Conservation (phyloP, 768 basidiomycete species). For the Podaxis carcinomalis region DNA sequence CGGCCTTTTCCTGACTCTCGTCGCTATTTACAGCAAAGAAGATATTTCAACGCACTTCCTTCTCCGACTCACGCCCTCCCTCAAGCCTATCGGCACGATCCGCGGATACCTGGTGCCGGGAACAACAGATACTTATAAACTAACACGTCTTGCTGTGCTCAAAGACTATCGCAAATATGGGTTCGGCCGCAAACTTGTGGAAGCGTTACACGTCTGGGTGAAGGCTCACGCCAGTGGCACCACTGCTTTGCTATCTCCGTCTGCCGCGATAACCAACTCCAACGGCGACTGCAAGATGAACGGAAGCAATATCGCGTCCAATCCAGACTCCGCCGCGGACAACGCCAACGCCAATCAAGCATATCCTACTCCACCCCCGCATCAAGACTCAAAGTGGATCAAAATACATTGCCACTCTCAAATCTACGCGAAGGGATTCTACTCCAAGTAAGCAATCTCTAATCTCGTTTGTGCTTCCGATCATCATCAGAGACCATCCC, state of each 20-base stretch:
- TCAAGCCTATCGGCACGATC: constrained; percentile 67
- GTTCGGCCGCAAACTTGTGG: constrained; percentile 66
- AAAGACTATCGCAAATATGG: constrained; percentile 57
- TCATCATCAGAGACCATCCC: constrained; percentile 1
- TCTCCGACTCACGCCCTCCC: constrained; percentile 59
- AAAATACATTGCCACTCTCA: constrained; percentile 67
- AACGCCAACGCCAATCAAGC: not conserved
- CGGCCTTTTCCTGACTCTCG: constrained; percentile 6
- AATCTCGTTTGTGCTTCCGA: not conserved
- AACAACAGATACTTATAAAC: constrained; percentile 54
- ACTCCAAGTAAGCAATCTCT: constrained; percentile 58
- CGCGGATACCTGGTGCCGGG: constrained; percentile 39
- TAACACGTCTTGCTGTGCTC: constrained; percentile 67
- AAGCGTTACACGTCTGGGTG: constrained; percentile 58
- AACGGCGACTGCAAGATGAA: constrained; percentile 12
- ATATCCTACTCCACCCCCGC: not conserved
- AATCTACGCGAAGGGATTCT: constrained; percentile 67
- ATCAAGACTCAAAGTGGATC: not conserved
- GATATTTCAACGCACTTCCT: constrained; percentile 65
- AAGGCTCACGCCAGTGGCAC: constrained; percentile 32
- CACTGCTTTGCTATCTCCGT: constrained; percentile 13
- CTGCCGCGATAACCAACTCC: constrained; percentile 7
- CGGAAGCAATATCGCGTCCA: constrained; percentile 20
- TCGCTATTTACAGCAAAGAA: constrained; percentile 45
- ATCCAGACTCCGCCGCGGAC: not conserved